Conservation (phyloP, 2,329 filamentous ascomycete species). For the Coniochaeta hoffmannii region DNA sequence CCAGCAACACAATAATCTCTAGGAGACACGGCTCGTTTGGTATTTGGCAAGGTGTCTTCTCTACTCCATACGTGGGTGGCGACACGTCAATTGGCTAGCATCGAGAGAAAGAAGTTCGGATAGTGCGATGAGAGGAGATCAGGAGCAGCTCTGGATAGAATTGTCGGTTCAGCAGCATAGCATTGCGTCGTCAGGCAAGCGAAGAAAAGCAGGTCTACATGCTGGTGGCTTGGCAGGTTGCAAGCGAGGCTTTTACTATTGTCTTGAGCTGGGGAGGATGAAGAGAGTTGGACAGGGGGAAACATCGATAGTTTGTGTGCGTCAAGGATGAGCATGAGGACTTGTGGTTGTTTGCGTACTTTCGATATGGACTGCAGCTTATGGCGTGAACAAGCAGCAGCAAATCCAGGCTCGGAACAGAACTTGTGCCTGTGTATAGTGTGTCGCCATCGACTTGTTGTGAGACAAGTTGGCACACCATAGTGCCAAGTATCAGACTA, state of each 20-base stretch:
- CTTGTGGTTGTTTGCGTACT: background rate
- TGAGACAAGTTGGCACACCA: background rate
- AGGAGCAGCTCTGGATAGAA: background rate
- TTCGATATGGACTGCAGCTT: too few species aligned
- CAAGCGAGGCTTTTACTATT: background rate
- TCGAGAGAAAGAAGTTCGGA: background rate
- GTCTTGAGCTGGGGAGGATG: background rate
- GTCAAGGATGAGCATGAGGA: background rate
- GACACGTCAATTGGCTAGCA: slow-evolving; percentile 2
- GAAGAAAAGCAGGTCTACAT: background rate
- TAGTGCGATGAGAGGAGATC: background rate
- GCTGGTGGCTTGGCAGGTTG: background rate
- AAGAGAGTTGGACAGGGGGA: background rate
- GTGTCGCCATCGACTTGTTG: background rate
- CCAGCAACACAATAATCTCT: background rate
- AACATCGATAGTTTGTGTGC: background rate
- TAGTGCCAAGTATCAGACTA: background rate
- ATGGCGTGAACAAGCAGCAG: too few species aligned
- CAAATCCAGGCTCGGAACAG: too few species aligned
- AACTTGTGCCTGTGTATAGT: background rate
- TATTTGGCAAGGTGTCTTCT: background rate
- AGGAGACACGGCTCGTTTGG: slow-evolving; percentile 1
- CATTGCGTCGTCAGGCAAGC: background rate
- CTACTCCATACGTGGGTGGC: background rate
- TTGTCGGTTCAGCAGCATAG: background rate